Conservation (phyloP, 768 basidiomycete species). For the Auricularia heimuer region DNA sequence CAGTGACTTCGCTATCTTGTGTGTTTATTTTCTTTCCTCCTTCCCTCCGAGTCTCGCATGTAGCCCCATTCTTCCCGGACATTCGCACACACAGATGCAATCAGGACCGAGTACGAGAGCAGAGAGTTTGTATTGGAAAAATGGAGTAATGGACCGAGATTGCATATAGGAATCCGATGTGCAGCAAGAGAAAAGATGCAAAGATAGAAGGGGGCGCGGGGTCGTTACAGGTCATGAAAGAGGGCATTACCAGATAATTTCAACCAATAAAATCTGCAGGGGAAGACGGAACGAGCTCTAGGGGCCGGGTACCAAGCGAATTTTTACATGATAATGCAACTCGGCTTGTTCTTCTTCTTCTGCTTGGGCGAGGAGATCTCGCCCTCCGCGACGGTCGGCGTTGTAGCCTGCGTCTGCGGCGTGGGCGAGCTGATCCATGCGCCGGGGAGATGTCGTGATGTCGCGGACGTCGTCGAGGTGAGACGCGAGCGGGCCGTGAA, state of each 20-base stretch:
- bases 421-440: neutral
- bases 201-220: neutral
- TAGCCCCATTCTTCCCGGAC: too few species aligned
- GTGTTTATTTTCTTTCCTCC: too few species aligned
- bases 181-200: too few species aligned
- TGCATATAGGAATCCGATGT: too few species aligned
- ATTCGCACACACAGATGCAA: too few species aligned
- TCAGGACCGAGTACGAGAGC: too few species aligned
- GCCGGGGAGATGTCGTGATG: neutral
- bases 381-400: neutral
- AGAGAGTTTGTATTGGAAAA: too few species aligned
- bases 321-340: constrained; percentile 1
- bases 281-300: neutral
- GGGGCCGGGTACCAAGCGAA: neutral
- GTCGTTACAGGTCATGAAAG: neutral
- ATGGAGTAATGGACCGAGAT: too few species aligned
- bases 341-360: neutral
- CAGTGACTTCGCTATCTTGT: too few species aligned
- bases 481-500: neutral
- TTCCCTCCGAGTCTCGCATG: too few species aligned
- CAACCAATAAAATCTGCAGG: neutral
- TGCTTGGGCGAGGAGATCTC: constrained; percentile 1
- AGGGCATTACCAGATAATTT: neutral
- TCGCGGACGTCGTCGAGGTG: neutral
- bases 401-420: neutral